Evolutionary conservation across 139 green algal species (phyloP), one percentile per base, ranked within the genome.

Genomic region (Choricystis sp.): DNA sequence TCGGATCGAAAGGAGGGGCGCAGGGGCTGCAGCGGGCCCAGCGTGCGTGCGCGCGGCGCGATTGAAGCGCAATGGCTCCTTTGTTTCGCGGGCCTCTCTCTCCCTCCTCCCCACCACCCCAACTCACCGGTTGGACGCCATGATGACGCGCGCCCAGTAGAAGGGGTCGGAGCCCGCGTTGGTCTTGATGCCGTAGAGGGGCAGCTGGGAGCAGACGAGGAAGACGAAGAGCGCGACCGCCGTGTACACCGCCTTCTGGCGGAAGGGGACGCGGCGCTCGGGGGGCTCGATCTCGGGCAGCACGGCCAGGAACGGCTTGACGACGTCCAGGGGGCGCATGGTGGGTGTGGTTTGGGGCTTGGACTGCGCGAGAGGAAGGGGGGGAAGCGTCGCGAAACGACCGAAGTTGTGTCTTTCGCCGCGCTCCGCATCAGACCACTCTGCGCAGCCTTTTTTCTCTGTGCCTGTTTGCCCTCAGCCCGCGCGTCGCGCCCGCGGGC

Each of bases 111-210:
- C 40, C 40, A 52, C 40, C 40, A 52, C 21, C n/a, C 22, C 31
- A 3, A 23, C 62, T 22, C 22, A 69, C 64, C 71, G 65, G 74
- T 94, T 96, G 49, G 82, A 94, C 16, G 92, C 92, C 85, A 98
- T 94, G 75, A 98, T 98, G 9, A 97, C 88, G 49, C 92, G 87
- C 25, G 87, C 85, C 91, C 92, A 98, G 73, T 97, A 98, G 74
- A 97, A 94, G 5, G 92, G 91, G 74, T 98, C 92, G 19, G 83
- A 83, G 56, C 84, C 84, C 3, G 72, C 74, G 69, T 85, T 86
- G 48, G 83, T 86, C 58, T 95, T 84, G 69, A 98, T 96, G 63
- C 92, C 92, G 79, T 97, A 98, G 2, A 98, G 83, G 20, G 92
- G 92, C 48, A 98, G 85, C 72, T 97, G 92, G 4, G 81, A 92